These are phyloP conservation scores for Sporothrix inflata DNA, from an alignment of 2,329 filamentous ascomycete species.

Conservation along the genomic window DNA sequence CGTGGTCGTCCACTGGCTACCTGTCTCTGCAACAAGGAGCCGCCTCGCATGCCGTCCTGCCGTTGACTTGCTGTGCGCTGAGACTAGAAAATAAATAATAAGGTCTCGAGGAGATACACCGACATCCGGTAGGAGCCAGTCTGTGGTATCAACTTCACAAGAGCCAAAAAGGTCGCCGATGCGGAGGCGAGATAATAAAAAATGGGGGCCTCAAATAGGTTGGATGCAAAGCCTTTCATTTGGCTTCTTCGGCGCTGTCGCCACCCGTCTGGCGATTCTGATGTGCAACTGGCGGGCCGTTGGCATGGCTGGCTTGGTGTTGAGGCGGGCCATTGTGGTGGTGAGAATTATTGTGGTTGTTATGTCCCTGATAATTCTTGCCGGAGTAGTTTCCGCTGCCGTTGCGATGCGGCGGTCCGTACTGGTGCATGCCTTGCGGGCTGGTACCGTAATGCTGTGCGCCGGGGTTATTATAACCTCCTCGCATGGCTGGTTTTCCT, in stretches of 20 bases:
- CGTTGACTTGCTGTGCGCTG: neutral
- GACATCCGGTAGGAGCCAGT: neutral
- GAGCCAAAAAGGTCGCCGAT: neutral
- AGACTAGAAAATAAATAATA: conserved; percentile 8
- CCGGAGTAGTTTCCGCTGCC: conserved; percentile 55
- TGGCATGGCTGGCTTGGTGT: conserved; percentile 46
- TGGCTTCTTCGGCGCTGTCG: conserved; percentile 51
- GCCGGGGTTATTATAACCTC: conserved; percentile 61
- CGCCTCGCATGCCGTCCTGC: neutral
- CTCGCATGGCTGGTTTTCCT: conserved; percentile 58
- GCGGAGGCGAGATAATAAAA: neutral
- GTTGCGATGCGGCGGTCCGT: conserved; percentile 62
- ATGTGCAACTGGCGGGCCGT: conserved; percentile 40
- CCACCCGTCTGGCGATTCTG: conserved; percentile 40
- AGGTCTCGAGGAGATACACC: neutral
- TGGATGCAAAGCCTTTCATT: conserved; percentile 37
- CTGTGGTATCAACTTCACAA: conserved; percentile 7
- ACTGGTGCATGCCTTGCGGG: conserved; percentile 67
- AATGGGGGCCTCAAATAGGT: neutral
- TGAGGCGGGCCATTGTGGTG: conserved; percentile 26
- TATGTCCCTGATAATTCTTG: conserved; percentile 55
- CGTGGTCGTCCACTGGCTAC: neutral
- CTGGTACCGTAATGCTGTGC: conserved; percentile 68
- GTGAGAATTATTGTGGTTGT: conserved; percentile 33
- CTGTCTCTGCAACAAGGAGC: neutral